Base-by-base conservation (phyloP, 768 basidiomycete species). In the Amanita rimosa region DNA sequence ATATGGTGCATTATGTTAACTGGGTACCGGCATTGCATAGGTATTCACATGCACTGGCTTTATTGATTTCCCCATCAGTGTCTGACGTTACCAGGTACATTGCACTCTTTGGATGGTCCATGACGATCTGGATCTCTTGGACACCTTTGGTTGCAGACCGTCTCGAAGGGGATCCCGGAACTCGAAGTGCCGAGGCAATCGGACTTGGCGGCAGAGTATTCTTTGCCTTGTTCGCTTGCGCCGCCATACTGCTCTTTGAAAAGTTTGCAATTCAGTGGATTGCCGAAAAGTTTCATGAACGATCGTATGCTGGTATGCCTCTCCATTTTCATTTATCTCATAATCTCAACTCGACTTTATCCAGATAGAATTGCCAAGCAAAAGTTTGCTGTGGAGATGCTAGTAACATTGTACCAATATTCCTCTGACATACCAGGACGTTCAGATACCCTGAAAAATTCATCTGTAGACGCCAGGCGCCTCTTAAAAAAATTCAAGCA, bases 211-310 rank as follows among this genome's bases (percentile, higher is more conserved):
- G 69, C 3, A 82, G 81, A 59, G 64, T 91, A 22, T 68, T 89
- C 6, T 91, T 93, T 58, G 86, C 80, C 6, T 60, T 85, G 43
- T 75, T 81, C 58, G 58, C 93, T 42, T 86, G 81, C 58, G 63
- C 83, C 0, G 73, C 74, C 22, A 70, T 91, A 21, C 73, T 93
- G 5, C 71, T 85, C 9, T 81, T 75, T 48, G 90, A 93, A 63
- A 96, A 96, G 59, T 77, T 93, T 52, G 63, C 83, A 11, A 86
- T 96, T 42, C 92, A 94, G 61, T 80, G 81, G 71, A 91, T 95
- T 55, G 83, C 83, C 40, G 73, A 70, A 39, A 85, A 87, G 59
- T 91, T 89, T 62, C 87, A 91, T 59, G 83, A 87, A 59, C 67
- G 79, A 43, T 83, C 81, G 5, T 89, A 84, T 55, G 76, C 76